Conservation (phyloP, 495 filamentous ascomycete species). For the Aspergillus indologenus region DNA sequence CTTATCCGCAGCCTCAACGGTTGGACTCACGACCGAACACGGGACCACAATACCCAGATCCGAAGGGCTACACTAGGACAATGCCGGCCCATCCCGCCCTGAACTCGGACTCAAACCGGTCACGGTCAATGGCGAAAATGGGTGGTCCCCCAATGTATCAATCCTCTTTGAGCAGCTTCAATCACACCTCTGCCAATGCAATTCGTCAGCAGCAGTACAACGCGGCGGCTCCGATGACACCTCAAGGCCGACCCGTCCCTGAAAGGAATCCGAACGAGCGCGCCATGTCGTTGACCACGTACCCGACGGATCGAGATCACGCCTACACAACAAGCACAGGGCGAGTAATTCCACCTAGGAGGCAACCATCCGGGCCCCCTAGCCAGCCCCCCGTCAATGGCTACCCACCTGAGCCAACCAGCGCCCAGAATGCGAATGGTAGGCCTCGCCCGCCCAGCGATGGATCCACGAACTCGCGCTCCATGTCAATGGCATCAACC, state of each 20-base stretch:
- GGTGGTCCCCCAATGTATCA: conserved; percentile 64
- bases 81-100: conserved; percentile 61
- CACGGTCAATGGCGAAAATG: conserved; percentile 82
- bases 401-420: conserved; percentile 26
- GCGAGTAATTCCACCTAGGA: conserved; percentile 71
- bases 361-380: conserved; percentile 56
- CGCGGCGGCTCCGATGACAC: conserved; percentile 65
- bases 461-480: conserved; percentile 46
- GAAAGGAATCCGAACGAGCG: conserved; percentile 83
- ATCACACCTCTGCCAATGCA: conserved; percentile 63
- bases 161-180: conserved; percentile 61
- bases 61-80: conserved; percentile 46
- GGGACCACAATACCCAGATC: conserved; percentile 52
- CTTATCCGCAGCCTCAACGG: conserved; percentile 66
- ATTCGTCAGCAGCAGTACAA: conserved; percentile 76
- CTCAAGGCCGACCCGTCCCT: conserved; percentile 85
- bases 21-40: conserved; percentile 66
- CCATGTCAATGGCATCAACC: conserved; percentile 92
- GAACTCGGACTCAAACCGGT: conserved; percentile 81
- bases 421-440: conserved; percentile 25
- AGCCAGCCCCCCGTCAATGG: conserved; percentile 22
- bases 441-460: conserved; percentile 42
- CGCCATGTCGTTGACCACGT: conserved; percentile 92
- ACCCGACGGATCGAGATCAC: conserved; percentile 72
- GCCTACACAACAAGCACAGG: conserved; percentile 83